Conservation (phyloP, 2,329 filamentous ascomycete genomes). For the Monosporascus sp. region DNA sequence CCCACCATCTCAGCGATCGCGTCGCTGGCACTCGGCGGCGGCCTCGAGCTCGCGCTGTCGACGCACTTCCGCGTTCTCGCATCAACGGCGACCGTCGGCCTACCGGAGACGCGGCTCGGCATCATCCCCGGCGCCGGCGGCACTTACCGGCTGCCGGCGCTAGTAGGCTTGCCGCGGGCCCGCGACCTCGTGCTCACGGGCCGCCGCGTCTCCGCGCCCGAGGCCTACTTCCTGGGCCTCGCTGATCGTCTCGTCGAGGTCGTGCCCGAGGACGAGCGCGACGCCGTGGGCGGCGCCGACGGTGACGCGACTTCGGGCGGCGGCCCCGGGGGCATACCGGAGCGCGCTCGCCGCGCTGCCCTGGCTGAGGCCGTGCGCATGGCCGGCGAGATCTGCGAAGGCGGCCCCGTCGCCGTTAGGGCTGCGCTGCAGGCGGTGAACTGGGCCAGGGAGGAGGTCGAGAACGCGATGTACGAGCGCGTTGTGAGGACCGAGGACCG, state of each 20-base stretch:
- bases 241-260: slow-evolving; percentile 88
- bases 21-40: slow-evolving; percentile 83
- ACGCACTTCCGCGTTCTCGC: slow-evolving; percentile 86
- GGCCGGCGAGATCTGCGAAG: slow-evolving; percentile 81
- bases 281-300: slow-evolving; percentile 33
- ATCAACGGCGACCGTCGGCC: slow-evolving; percentile 69
- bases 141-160: slow-evolving; percentile 75
- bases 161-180: slow-evolving; percentile 78
- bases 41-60: slow-evolving; percentile 84
- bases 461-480: slow-evolving; percentile 80
- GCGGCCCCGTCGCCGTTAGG: slow-evolving; percentile 76
- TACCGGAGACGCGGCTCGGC: slow-evolving; percentile 87
- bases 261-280: slow-evolving; percentile 47
- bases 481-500: slow-evolving; percentile 83
- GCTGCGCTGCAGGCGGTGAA: slow-evolving; percentile 75
- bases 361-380: slow-evolving; percentile 72
- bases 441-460: slow-evolving; percentile 67
- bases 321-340: slow-evolving; percentile 38
- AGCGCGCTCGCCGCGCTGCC: slow-evolving; percentile 59
- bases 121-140: slow-evolving; percentile 95
- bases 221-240: slow-evolving; percentile 88
- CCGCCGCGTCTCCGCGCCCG: slow-evolving; percentile 72
- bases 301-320: slow-evolving; percentile 30
- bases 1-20: slow-evolving; percentile 87
- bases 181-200: slow-evolving; percentile 88